These are phyloP conservation scores for Stentor roeselii DNA, from an alignment of 73 alveolate genomes.

Conservation along the genomic window DNA sequence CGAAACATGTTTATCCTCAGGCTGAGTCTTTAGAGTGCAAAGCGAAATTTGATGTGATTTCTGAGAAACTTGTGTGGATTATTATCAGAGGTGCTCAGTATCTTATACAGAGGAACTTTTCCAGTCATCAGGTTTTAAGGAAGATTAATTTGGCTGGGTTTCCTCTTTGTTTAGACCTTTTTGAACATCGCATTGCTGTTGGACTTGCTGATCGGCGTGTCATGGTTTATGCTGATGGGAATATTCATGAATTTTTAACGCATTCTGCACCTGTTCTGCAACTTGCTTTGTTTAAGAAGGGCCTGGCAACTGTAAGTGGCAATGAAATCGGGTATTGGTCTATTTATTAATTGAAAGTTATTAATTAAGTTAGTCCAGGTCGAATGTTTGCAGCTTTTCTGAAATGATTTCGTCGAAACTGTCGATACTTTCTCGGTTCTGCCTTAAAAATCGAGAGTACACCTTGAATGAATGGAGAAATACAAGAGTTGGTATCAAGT, in stretches of 20 bases:
- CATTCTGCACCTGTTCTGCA: background rate
- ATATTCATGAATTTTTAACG: background rate
- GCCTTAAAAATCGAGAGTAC: too few relatives aligned
- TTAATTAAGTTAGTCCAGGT: too few relatives aligned
- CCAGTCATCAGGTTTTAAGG: background rate
- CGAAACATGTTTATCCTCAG: constrained; percentile 4
- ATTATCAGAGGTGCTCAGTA: constrained; percentile 7
- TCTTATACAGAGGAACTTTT: background rate
- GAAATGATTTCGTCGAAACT: too few relatives aligned
- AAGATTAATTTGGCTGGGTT: constrained; percentile 12
- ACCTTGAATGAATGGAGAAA: too few relatives aligned
- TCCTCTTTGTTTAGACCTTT: background rate
- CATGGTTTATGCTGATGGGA: constrained; percentile 15
- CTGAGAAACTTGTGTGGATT: background rate
- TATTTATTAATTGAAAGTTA: too few relatives aligned
- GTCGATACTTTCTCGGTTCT: too few relatives aligned
- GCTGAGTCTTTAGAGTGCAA: constrained; percentile 22
- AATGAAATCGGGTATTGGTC: background rate
- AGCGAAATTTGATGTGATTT: constrained; percentile 3
- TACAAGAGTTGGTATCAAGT: too few relatives aligned
- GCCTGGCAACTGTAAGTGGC: background rate
- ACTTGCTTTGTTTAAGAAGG: background rate
- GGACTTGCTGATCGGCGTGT: constrained; percentile 8
- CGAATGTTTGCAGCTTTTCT: too few relatives aligned
- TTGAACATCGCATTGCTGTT: background rate